Evolutionary conservation across 192 early-diverging fungal genomes (phyloP).

Genomic region (Linnemannia zychae): DNA sequence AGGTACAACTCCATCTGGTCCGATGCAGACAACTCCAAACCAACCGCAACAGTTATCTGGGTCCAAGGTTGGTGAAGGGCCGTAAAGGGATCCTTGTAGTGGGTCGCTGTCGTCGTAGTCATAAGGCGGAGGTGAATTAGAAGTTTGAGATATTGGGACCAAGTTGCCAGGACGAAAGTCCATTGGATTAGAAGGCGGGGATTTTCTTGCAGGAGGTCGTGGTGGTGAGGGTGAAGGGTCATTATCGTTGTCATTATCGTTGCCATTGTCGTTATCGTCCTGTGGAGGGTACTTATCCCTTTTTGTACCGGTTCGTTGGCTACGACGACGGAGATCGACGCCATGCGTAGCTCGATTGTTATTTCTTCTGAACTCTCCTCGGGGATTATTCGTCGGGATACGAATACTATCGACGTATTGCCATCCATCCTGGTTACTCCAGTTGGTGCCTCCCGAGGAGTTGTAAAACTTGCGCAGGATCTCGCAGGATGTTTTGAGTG

Average conservation of each 20-base stretch:
- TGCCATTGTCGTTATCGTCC: background rate
- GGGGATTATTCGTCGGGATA: background rate
- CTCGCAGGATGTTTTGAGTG: conserved; percentile 32
- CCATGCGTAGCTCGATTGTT: background rate
- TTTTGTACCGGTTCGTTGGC: background rate
- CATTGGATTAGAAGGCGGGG: background rate
- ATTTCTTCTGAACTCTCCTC: background rate
- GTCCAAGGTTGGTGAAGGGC: conserved; percentile 9
- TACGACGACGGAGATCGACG: background rate
- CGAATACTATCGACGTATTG: conserved; percentile 37
- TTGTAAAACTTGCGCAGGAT: conserved; percentile 40
- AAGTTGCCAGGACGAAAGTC: background rate
- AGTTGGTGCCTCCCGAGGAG: conserved; percentile 21
- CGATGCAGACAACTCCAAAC: conserved; percentile 48
- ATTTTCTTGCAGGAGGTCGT: background rate
- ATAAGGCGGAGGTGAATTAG: background rate
- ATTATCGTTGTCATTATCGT: background rate
- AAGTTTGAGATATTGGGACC: background rate
- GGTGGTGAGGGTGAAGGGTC: background rate
- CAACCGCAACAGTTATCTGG: conserved; percentile 40
- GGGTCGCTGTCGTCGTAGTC: background rate
- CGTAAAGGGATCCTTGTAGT: background rate
- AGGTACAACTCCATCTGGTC: conserved; percentile 38
- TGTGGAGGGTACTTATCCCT: background rate
- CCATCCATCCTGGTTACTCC: conserved; percentile 53